Conservation (phyloP, 2,329 filamentous ascomycete species). For the Trichoderma polysporum region DNA sequence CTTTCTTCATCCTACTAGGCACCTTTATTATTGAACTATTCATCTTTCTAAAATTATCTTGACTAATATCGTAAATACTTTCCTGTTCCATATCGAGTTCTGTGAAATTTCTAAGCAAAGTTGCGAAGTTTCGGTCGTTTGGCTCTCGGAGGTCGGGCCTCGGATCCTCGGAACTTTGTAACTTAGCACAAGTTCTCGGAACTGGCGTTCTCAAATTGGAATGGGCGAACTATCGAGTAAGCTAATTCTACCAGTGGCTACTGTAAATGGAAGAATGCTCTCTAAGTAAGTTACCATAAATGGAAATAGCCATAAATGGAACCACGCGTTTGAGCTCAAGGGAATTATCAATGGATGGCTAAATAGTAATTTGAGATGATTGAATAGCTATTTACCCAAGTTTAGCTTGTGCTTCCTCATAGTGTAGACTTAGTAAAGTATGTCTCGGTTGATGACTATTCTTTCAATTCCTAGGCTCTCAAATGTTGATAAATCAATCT, state of each 20-base stretch:
- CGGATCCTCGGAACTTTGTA: not conserved
- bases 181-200: not conserved
- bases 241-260: not conserved
- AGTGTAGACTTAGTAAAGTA: no score
- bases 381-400: no score
- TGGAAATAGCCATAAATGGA: not conserved
- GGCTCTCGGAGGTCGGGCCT: not conserved
- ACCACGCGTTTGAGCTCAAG: no score
- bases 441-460: not conserved
- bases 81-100: not conserved
- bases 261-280: not conserved
- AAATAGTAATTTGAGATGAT: no score
- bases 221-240: not conserved
- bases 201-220: not conserved
- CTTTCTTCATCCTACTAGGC: not conserved
- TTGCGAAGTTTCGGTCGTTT: not conserved
- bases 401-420: no score
- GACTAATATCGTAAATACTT: no score
- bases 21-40: not conserved
- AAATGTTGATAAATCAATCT: no score
- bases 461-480: no score
- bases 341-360: no score
- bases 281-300: not conserved
- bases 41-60: not conserved
- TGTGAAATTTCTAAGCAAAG: constrained; percentile 2